These are phyloP conservation scores for Xerocomellus chrysenteron DNA, from an alignment of 768 basidiomycete species.

Conservation along the genomic window DNA sequence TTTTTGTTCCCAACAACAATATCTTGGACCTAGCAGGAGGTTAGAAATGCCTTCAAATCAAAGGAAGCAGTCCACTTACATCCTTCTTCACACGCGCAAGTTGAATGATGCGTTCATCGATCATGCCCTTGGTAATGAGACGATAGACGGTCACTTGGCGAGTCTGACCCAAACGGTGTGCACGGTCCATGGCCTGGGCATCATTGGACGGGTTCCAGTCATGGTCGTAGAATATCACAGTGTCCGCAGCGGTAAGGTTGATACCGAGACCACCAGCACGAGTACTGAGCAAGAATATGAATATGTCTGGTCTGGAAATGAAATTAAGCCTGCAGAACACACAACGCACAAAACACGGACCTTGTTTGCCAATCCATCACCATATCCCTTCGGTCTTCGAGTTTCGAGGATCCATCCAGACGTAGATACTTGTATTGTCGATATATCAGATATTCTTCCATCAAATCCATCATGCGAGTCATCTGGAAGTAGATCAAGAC, in stretches of 20 bases:
- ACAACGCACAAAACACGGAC: conserved; percentile 41
- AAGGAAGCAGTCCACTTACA: conserved; percentile 42
- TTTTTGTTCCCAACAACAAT: conserved; percentile 98
- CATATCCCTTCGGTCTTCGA: conserved; percentile 98
- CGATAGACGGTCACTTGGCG: conserved; percentile 97
- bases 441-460: conserved; percentile 98
- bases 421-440: conserved; percentile 95
- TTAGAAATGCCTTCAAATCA: neutral
- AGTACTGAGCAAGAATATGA: conserved; percentile 91
- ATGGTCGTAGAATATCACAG: conserved; percentile 27
- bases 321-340: neutral
- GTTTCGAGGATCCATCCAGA: conserved; percentile 89
- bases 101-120: conserved; percentile 96
- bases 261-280: conserved; percentile 96
- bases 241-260: conserved; percentile 77
- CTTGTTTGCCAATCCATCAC: conserved; percentile 99
- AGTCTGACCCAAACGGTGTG: conserved; percentile 94
- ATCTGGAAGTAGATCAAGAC: conserved; percentile 99
- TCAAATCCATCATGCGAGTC: conserved; percentile 99
- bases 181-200: conserved; percentile 97
- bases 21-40: conserved; percentile 79
- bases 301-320: conserved; percentile 69
- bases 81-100: conserved; percentile 97
- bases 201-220: conserved; percentile 87
- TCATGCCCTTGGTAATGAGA: conserved; percentile 88